Conservation (phyloP, 768 basidiomycete species). For the Tricholoma sp. region DNA sequence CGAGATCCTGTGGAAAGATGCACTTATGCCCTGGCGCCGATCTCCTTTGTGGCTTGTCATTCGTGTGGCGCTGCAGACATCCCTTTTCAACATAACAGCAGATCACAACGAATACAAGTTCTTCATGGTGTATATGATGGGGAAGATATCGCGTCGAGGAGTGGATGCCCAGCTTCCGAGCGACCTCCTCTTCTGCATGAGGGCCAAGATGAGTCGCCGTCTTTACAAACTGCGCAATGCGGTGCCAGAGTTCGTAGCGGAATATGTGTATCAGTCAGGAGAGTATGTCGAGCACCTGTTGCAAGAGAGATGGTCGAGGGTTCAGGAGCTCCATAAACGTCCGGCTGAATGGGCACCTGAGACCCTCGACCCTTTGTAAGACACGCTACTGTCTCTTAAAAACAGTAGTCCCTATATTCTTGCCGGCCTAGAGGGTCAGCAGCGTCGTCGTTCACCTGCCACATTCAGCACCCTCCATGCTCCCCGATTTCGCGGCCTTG, state of each 20-base stretch:
- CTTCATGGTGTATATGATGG: slow-evolving; percentile 41
- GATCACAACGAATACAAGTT: slow-evolving; percentile 32
- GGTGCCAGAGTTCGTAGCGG: slow-evolving; percentile 14
- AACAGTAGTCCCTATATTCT: slow-evolving; percentile 23
- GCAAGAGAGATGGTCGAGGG: slow-evolving; percentile 27
- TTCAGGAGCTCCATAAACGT: slow-evolving; percentile 18
- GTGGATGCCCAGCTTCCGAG: slow-evolving; percentile 18
- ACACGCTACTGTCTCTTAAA: slow-evolving; percentile 28
- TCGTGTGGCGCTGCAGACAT: slow-evolving; percentile 40
- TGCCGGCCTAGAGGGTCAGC: background rate
- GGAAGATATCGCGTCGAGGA: slow-evolving; percentile 20
- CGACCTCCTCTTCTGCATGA: slow-evolving; percentile 32
- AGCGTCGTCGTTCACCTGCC: slow-evolving; percentile 3
- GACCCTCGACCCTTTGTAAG: slow-evolving; percentile 20
- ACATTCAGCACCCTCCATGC: background rate
- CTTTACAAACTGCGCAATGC: slow-evolving; percentile 31
- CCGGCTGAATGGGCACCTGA: slow-evolving; percentile 20
- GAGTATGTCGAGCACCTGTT: slow-evolving; percentile 12
- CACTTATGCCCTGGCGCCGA: slow-evolving; percentile 41
- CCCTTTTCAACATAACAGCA: slow-evolving; percentile 14
- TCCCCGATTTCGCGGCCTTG: slow-evolving; percentile 14
- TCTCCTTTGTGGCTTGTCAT: slow-evolving; percentile 46
- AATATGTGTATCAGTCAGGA: slow-evolving; percentile 15
- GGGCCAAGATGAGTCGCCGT: slow-evolving; percentile 32
- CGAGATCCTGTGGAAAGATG: slow-evolving; percentile 37